Base-by-base conservation (phyloP, 2,329 filamentous ascomycete genomes). In the Sphaceloma murrayae region DNA sequence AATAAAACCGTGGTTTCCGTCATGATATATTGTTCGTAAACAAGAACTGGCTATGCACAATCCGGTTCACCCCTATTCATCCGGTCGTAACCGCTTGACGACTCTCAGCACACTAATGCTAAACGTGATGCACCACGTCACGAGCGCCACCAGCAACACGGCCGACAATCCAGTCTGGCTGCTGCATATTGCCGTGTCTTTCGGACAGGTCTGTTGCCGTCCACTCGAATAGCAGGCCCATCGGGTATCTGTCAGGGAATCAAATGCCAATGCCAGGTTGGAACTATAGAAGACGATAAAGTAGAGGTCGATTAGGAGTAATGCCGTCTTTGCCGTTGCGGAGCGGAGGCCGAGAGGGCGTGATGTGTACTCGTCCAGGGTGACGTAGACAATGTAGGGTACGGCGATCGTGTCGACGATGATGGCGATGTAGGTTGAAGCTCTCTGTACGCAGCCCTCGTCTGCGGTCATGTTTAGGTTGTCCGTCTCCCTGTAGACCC, bases 201-300 rank as follows among this genome's bases (percentile, higher is more conserved):
- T 53, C 3, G 58, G 56, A 45, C 60, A 63, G 3, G 58, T 61
- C 22, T 52, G 52, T 2, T 55, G 51, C n/a, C 58, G 50, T 19
- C 49, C 48, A 22, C 54, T 48, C 31, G 46, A 22, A 39, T 57
- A 60, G 52, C 68, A 72, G 5, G 66, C 67, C 59, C 78, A 80
- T 30, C 70, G 68, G 21, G 71, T 67, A 53, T 81, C 75, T 4
- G 71, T 80, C 44, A 95, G 68, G 6, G 85, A 82, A 58, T 85
- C 83, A 60, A 95, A 94, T 1, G 89, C 88, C 51, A 98, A 69
- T 30, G 85, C 84, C 18, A 94, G 75, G 64, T 94, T 96, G 42
- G 88, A 87, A 3, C 88, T 87, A 62, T 94, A 89, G 67, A 98
- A 94, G 31, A 96, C 88, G 57, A 98, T 94, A 61, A 98, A 98